phyloP scores from a whole-genome alignment of 768 basidiomycete species.

The Gymnopilus dilepis region DNA sequence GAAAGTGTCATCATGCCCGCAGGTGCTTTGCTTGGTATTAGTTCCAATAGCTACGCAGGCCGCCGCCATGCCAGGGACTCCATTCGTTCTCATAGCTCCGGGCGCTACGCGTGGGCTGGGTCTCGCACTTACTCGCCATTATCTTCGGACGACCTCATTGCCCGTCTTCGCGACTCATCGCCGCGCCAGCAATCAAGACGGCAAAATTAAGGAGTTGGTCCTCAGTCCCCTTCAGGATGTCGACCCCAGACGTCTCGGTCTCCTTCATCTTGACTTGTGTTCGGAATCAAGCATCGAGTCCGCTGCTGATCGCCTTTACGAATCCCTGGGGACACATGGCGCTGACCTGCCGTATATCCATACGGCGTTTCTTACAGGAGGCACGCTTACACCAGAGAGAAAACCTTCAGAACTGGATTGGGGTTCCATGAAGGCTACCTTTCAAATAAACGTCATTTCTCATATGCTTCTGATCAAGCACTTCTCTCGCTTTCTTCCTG shows the following conservation, averaged over 20 bases:
- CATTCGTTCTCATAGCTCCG: constrained; percentile 59
- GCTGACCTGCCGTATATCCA: constrained; percentile 48
- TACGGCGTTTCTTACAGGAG: constrained; percentile 60
- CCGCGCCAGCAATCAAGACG: constrained; percentile 32
- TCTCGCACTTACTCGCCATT: constrained; percentile 58
- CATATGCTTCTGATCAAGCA: constrained; percentile 67
- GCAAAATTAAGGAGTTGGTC: constrained; percentile 44
- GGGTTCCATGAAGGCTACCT: constrained; percentile 46
- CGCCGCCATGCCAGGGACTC: constrained; percentile 36
- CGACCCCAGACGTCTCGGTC: constrained; percentile 48
- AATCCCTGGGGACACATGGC: constrained; percentile 33
- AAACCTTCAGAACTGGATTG: constrained; percentile 53
- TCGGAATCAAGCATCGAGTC: constrained; percentile 55
- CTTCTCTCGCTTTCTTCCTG: constrained; percentile 62
- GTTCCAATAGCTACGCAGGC: too few species aligned
- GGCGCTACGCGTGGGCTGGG: constrained; percentile 60
- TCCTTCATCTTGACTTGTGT: constrained; percentile 56
- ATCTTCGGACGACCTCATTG: constrained; percentile 51
- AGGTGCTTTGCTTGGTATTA: too few species aligned
- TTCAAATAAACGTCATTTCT: constrained; percentile 63
- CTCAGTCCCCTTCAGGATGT: constrained; percentile 47
- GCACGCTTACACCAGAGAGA: constrained; percentile 60
- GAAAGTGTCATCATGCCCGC: too few species aligned
- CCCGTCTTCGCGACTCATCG: constrained; percentile 65
- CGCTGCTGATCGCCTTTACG: constrained; percentile 48